phyloP scores from a whole-genome alignment of 805 yeast genomes.

The Starmerella floris region DNA sequence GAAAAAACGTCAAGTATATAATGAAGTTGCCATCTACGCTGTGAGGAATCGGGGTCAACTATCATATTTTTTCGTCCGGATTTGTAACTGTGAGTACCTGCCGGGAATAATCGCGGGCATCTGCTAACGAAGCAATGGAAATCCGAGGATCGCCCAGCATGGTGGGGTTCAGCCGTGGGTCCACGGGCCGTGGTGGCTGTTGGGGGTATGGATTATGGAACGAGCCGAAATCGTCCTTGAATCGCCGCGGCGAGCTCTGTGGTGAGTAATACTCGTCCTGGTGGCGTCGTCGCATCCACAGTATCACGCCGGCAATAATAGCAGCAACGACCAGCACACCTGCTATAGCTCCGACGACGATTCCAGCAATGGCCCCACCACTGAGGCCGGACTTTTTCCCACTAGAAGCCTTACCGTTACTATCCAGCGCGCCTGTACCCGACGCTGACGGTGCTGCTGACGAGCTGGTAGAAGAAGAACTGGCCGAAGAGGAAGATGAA shows the following conservation, averaged over 20 bases:
- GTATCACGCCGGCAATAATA: slow-evolving; percentile 31
- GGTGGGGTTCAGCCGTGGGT: slow-evolving; percentile 57
- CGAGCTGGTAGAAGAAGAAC: slow-evolving; percentile 13
- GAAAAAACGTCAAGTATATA: no score
- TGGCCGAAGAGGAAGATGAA: slow-evolving; percentile 19
- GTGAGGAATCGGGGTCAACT: no score
- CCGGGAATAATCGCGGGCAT: slow-evolving; percentile 68
- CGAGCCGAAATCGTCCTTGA: slow-evolving; percentile 21
- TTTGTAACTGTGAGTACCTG: slow-evolving; percentile 78
- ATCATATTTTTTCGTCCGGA: slow-evolving; percentile 57
- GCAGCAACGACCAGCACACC: slow-evolving; percentile 34
- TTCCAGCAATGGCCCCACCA: slow-evolving; percentile 48
- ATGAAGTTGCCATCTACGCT: no score
- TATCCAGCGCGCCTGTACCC: slow-evolving; percentile 18
- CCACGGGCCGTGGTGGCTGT: slow-evolving; percentile 29
- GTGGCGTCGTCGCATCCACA: slow-evolving; percentile 35
- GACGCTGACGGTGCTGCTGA: slow-evolving; percentile 10
- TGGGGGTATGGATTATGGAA: slow-evolving; percentile 17
- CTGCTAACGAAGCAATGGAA: slow-evolving; percentile 76
- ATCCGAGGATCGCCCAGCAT: slow-evolving; percentile 66
- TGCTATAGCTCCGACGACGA: slow-evolving; percentile 41
- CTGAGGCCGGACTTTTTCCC: slow-evolving; percentile 19
- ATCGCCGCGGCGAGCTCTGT: slow-evolving; percentile 21
- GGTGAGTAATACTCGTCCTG: slow-evolving; percentile 32
- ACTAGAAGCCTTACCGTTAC: slow-evolving; percentile 10